A percentile compares a stretch with the other conserved stretches of the same genome.
These are phyloP conservation scores for Lichtheimia corymbifera DNA, from an alignment of 371 early-diverging fungal species.

Conservation along the genomic window DNA sequence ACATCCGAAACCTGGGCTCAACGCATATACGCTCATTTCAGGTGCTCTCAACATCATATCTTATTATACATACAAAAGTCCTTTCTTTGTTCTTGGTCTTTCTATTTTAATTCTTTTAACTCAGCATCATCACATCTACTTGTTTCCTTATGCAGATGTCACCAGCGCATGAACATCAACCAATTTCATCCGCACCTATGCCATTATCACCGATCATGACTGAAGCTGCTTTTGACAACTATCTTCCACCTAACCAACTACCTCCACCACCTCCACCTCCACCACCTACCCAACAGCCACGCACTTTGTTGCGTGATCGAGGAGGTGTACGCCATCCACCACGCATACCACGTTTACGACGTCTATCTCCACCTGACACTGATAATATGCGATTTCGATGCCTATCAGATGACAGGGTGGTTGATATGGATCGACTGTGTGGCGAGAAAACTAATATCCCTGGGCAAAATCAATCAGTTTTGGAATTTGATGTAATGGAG, in stretches of 20 bases:
- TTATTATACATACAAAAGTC: no score
- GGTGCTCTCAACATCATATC: no score
- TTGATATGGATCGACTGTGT: not conserved
- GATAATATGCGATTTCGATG: not conserved
- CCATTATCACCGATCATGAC: slow-evolving; percentile 5
- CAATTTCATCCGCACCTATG: slow-evolving; percentile 5
- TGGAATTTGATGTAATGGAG: not conserved
- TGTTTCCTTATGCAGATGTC: slow-evolving; percentile 1
- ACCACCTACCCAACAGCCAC: slow-evolving; percentile 3
- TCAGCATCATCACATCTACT: not conserved
- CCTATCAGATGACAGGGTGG: not conserved
- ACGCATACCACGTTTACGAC: slow-evolving; percentile 18
- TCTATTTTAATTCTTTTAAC: not conserved
- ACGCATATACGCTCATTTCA: no score
- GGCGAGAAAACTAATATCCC: slow-evolving; percentile 1
- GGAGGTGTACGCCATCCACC: slow-evolving; percentile 17
- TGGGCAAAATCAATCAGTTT: not conserved
- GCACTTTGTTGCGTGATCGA: slow-evolving; percentile 8
- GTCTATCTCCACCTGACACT: slow-evolving; percentile 4
- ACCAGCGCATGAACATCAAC: not conserved
- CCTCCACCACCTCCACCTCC: slow-evolving; percentile 8
- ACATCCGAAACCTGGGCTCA: no score
- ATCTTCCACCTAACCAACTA: not conserved
- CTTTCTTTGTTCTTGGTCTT: not conserved
- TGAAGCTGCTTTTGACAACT: slow-evolving; percentile 4